Evolutionary conservation across 2,329 filamentous ascomycete species (phyloP).

Genomic region (Paecilomyces formosus): DNA sequence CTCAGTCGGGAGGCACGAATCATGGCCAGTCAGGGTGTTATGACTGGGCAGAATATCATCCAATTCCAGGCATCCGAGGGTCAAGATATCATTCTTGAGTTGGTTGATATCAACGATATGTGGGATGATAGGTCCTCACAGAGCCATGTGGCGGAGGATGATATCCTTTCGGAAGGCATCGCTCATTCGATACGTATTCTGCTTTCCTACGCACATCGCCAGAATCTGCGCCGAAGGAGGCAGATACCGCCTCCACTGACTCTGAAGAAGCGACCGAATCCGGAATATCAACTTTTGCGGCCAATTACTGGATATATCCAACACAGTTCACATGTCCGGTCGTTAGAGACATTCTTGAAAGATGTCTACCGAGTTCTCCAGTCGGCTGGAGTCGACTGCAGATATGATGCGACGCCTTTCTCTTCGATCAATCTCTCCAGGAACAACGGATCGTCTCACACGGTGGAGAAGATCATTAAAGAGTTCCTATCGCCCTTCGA

Average conservation of each 20-base stretch:
- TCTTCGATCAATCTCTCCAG: constrained; percentile 14
- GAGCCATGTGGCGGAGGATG: constrained; percentile 11
- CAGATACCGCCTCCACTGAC: constrained; percentile 53
- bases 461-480: constrained; percentile 35
- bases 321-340: constrained; percentile 35
- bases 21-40: constrained; percentile 64
- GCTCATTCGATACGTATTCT: constrained; percentile 65
- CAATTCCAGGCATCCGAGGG: constrained; percentile 47
- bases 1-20: constrained; percentile 72
- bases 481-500: constrained; percentile 37
- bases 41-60: constrained; percentile 52
- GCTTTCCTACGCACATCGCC: constrained; percentile 69
- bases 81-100: constrained; percentile 58
- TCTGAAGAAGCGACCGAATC: constrained; percentile 41
- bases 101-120: constrained; percentile 52
- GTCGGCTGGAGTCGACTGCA: constrained; percentile 23
- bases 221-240: constrained; percentile 60
- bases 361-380: constrained; percentile 23
- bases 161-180: constrained; percentile 55
- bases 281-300: constrained; percentile 52
- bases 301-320: constrained; percentile 49
- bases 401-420: constrained; percentile 18
- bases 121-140: constrained; percentile 21
- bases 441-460: constrained; percentile 5
- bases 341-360: constrained; percentile 24